phyloP scores from a whole-genome alignment of 2,329 filamentous ascomycete genomes.

The Scedosporium minutisporum region DNA sequence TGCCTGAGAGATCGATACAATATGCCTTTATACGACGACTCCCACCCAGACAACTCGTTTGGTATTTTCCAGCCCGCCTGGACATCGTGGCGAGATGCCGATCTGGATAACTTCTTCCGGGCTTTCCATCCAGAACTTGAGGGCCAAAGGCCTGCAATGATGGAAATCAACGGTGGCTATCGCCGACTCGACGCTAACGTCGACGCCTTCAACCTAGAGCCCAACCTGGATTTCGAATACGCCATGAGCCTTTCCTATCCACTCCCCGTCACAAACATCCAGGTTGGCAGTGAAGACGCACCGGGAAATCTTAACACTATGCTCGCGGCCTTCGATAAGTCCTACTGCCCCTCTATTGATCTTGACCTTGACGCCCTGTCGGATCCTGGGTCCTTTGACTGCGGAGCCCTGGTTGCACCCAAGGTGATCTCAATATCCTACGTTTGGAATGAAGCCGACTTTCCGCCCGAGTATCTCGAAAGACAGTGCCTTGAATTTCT shows the following conservation, averaged over 20 bases:
- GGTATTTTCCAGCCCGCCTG: not conserved
- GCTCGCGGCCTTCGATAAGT: not conserved
- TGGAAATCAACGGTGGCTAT: not conserved
- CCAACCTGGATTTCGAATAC: not conserved
- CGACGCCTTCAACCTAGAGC: not conserved
- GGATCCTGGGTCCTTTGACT: not conserved
- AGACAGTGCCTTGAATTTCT: slow-evolving; percentile 2
- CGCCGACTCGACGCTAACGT: not conserved
- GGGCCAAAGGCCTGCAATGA: not conserved
- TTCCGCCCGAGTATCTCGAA: not conserved
- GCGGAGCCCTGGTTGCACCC: not conserved
- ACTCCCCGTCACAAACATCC: not conserved
- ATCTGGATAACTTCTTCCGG: not conserved
- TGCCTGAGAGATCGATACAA: not conserved
- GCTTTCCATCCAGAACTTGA: not conserved
- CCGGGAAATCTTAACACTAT: not conserved
- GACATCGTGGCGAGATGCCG: not conserved
- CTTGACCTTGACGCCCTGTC: not conserved
- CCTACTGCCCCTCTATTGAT: not conserved
- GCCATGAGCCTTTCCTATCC: not conserved
- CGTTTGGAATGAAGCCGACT: not conserved
- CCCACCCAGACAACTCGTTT: not conserved
- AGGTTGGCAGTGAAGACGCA: not conserved
- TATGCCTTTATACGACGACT: not conserved
- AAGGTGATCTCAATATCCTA: not conserved